phyloP scores from a whole-genome alignment of 2,329 filamentous ascomycete genomes.

The Biscogniauxia marginata region DNA sequence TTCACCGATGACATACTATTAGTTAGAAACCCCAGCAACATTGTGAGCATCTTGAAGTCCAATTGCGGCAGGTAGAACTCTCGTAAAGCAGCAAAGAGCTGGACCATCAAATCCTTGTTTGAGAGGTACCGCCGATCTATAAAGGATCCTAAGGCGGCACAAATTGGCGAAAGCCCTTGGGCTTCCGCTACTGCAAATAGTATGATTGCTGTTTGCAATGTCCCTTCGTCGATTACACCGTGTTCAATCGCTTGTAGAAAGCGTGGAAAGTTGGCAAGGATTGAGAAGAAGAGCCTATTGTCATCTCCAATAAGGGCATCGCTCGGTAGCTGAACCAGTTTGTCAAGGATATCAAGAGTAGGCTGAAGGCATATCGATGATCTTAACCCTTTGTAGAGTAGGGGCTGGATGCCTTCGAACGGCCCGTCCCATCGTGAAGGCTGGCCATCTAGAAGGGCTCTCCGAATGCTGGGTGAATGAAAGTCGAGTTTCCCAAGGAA shows the following conservation, averaged over 20 bases:
- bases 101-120: constrained; percentile 72
- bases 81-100: constrained; percentile 71
- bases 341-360: constrained; percentile 75
- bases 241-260: constrained; percentile 79
- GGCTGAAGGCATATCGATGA: constrained; percentile 80
- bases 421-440: constrained; percentile 84
- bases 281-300: constrained; percentile 75
- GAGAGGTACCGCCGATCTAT: constrained; percentile 64
- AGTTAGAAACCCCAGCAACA: constrained; percentile 86
- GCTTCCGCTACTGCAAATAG: constrained; percentile 71
- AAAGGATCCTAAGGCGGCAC: constrained; percentile 68
- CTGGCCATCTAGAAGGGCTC: constrained; percentile 71
- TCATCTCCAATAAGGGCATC: constrained; percentile 81
- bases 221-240: constrained; percentile 51
- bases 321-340: constrained; percentile 73
- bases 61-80: constrained; percentile 77
- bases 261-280: constrained; percentile 88
- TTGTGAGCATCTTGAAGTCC: constrained; percentile 83
- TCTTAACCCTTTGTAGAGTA: constrained; percentile 88
- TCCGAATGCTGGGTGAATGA: constrained; percentile 64
- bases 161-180: constrained; percentile 67
- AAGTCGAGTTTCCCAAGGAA: constrained; percentile 84
- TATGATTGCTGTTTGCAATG: constrained; percentile 63
- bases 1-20: constrained; percentile 90
- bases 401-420: constrained; percentile 81